Evolutionary conservation across 2,329 filamentous ascomycete species (phyloP).

Genomic region (Cercospora brassicicola): DNA sequence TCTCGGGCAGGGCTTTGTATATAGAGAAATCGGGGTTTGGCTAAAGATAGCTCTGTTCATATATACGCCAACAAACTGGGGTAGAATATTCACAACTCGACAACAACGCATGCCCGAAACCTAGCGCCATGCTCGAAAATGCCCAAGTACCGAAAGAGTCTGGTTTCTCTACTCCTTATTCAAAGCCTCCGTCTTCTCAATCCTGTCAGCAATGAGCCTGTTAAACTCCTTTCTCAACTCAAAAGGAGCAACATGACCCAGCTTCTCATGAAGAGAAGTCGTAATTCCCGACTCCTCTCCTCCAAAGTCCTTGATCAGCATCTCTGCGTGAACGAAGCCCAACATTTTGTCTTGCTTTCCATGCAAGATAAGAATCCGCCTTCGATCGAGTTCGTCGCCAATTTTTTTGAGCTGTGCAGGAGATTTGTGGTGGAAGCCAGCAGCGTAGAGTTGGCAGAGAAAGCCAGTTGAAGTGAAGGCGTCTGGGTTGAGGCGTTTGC

Average conservation of each 20-base stretch:
- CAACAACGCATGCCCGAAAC: neutral
- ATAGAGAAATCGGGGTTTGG: no score
- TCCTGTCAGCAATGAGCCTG: slow-evolving; percentile 59
- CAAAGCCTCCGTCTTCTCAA: slow-evolving; percentile 50
- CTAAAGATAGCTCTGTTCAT: neutral
- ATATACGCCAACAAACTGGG: neutral
- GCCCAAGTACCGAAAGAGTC: neutral
- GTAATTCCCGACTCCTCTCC: slow-evolving; percentile 53
- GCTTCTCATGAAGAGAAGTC: slow-evolving; percentile 64
- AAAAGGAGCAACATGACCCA: slow-evolving; percentile 73
- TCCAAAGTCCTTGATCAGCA: slow-evolving; percentile 68
- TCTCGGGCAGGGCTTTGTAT: no score
- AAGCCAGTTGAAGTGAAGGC: slow-evolving; percentile 68
- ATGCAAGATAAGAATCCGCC: slow-evolving; percentile 75
- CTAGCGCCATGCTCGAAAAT: neutral
- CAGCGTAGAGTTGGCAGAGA: slow-evolving; percentile 74
- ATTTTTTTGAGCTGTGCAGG: slow-evolving; percentile 64
- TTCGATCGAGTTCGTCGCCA: slow-evolving; percentile 67
- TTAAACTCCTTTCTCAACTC: slow-evolving; percentile 72
- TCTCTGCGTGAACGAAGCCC: slow-evolving; percentile 65
- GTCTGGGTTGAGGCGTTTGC: slow-evolving; percentile 63
- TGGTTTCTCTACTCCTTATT: slow-evolving; percentile 2
- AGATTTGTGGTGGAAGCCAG: slow-evolving; percentile 76
- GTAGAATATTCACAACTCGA: neutral
- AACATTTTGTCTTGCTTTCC: slow-evolving; percentile 79